Base-by-base conservation (phyloP, 441 rosid species). In the Adansonia madagascariensis region DNA sequence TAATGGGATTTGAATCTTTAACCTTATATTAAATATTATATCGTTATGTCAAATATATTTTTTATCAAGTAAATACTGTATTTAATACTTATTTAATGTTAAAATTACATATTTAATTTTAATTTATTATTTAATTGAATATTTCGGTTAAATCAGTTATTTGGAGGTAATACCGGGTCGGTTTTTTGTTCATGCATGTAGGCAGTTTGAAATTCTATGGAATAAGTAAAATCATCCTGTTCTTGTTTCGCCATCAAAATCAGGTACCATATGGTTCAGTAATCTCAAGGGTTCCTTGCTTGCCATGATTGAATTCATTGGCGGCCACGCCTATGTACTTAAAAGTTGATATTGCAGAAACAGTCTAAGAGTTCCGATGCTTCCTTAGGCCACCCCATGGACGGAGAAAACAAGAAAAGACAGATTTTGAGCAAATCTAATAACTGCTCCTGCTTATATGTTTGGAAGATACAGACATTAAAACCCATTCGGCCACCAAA, bases 231-330 rank as follows among this genome's bases (percentile, higher is more conserved):
- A 11, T 66, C 31, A 10, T 66, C 43, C 8, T 65, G 18, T 43
- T 65, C 3, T 64, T 64, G 20, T 64, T 64, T 22, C 24, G 63
- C 63, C 65, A 65, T 65, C 10, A 41, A 65, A 41, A 65, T 9
- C 1, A 41, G 8, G 22, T n/a, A 35, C 69, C 50, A 8, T 39
- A 41, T 7, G 70, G 18, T 41, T 41, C 6, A 46, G 53, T 67
- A 67, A 44, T 20, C 14, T 60, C 35, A 46, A 62, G 67, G 17
- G 20, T 64, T 17, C 18, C 5, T 3, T 15, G 17, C 3, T 35
- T 64, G 49, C 41, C 14, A 35, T 39, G 22, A 7, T 39, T 8
- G 64, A 24, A 60, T 22, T 60, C 39, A 6, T 60, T 11, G 31
- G 63, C 63, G 1, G 44, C 31, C 31, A 27, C 31, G 31, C 31